Evolutionary conservation across 768 basidiomycete genomes (phyloP).

Genomic region (Termitomyces titanicus): DNA sequence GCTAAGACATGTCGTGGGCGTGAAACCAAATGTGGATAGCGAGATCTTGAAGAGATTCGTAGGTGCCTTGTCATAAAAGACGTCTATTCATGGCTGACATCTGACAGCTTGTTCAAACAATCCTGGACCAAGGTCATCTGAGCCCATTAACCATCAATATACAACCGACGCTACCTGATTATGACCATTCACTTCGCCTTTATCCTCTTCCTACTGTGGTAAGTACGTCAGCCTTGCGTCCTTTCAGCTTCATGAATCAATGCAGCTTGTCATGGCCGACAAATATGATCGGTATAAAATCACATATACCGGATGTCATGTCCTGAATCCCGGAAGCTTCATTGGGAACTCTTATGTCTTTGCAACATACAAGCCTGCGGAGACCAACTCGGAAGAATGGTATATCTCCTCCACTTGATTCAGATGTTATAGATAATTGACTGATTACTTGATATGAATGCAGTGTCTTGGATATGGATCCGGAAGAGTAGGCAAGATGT

Average conservation of each 20-base stretch:
- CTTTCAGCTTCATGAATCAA: not conserved
- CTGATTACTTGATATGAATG: not conserved
- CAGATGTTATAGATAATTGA: not conserved
- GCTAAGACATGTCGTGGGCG: slow-evolving; percentile 86
- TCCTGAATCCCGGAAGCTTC: slow-evolving; percentile 97
- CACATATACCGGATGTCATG: slow-evolving; percentile 97
- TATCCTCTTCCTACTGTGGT: slow-evolving; percentile 95
- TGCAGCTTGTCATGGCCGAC: slow-evolving; percentile 88
- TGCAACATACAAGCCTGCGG: slow-evolving; percentile 87
- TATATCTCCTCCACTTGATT: slow-evolving; percentile 20
- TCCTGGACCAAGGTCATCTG: slow-evolving; percentile 95
- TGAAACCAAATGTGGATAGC: slow-evolving; percentile 76
- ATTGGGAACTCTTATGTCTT: slow-evolving; percentile 80
- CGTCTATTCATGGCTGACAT: not conserved
- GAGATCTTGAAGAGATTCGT: slow-evolving; percentile 89
- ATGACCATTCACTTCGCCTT: slow-evolving; percentile 86
- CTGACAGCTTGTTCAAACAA: slow-evolving; percentile 86
- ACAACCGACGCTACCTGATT: slow-evolving; percentile 85
- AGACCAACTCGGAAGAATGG: slow-evolving; percentile 84
- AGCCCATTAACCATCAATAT: slow-evolving; percentile 80
- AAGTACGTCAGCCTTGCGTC: slow-evolving; percentile 22
- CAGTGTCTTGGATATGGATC: slow-evolving; percentile 38
- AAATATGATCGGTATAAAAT: slow-evolving; percentile 95
- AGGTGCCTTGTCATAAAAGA: slow-evolving; percentile 23
- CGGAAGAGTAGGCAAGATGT: slow-evolving; percentile 24